phyloP scores from a whole-genome alignment of 2,329 filamentous ascomycete genomes.

The Blastomyces percursus region DNA sequence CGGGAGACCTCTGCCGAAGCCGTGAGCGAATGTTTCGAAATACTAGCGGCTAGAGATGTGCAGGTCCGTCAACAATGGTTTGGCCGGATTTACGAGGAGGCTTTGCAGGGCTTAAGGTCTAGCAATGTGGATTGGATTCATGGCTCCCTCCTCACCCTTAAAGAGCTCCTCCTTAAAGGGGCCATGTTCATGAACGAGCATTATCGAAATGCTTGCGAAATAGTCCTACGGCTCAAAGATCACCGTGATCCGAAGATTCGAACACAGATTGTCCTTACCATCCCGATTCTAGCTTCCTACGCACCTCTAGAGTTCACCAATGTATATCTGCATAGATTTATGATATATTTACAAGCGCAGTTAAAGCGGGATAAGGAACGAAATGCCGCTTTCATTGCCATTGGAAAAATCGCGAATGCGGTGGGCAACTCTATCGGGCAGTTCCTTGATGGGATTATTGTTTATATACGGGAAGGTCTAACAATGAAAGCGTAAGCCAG shows the following conservation, averaged over 20 bases:
- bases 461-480: slow-evolving; percentile 85
- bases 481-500: slow-evolving; percentile 58
- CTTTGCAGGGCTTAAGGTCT: slow-evolving; percentile 64
- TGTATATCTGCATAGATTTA: slow-evolving; percentile 84
- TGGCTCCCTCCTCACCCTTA: slow-evolving; percentile 84
- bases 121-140: slow-evolving; percentile 81
- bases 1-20: slow-evolving; percentile 85
- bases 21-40: slow-evolving; percentile 89
- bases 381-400: slow-evolving; percentile 88
- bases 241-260: slow-evolving; percentile 80
- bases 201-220: slow-evolving; percentile 86
- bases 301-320: slow-evolving; percentile 81
- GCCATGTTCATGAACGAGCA: slow-evolving; percentile 99
- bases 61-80: slow-evolving; percentile 82
- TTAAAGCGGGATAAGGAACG: slow-evolving; percentile 90
- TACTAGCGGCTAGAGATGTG: slow-evolving; percentile 85
- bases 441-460: slow-evolving; percentile 86
- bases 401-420: slow-evolving; percentile 91
- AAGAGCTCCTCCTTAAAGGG: slow-evolving; percentile 84
- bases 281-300: slow-evolving; percentile 87
- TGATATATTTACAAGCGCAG: slow-evolving; percentile 89
- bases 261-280: slow-evolving; percentile 79
- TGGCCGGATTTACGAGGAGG: slow-evolving; percentile 78
- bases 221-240: slow-evolving; percentile 84
- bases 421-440: slow-evolving; percentile 91